phyloP scores from a whole-genome alignment of 257 asterid species.

The Ilex asprella region DNA sequence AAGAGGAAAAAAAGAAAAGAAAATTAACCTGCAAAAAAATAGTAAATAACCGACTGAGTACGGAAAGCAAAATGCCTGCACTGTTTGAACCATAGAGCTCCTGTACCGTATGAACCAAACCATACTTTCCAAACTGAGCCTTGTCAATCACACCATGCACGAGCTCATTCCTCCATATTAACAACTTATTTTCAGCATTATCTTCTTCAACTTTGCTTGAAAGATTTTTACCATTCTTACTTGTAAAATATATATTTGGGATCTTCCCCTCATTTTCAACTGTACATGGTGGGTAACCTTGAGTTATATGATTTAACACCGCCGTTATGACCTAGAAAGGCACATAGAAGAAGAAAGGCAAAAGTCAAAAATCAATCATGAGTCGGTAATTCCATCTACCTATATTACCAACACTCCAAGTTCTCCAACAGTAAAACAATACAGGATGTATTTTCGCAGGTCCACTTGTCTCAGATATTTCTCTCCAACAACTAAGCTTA shows the following conservation, averaged over 20 bases:
- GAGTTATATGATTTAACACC: constrained; percentile 76
- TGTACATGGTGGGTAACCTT: constrained; percentile 73
- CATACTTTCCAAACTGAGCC: constrained; percentile 97
- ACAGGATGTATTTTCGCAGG: too few relatives aligned
- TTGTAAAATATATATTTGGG: constrained; percentile 63
- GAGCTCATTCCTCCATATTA: constrained; percentile 87
- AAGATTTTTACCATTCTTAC: constrained; percentile 14
- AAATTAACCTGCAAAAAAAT: constrained; percentile 77
- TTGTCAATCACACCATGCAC: constrained; percentile 96
- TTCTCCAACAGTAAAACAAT: too few relatives aligned
- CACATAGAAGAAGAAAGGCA: too few relatives aligned
- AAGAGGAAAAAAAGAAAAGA: constrained; percentile 9
- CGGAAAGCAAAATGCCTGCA: constrained; percentile 91
- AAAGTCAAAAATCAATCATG: too few relatives aligned
- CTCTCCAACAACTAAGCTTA: too few relatives aligned
- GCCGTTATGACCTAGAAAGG: constrained; percentile 75
- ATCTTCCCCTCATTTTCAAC: constrained; percentile 72
- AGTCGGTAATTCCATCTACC: too few relatives aligned
- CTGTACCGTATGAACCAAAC: constrained; percentile 93
- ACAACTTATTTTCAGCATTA: constrained; percentile 70
- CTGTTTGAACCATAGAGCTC: constrained; percentile 87
- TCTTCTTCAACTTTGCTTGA: constrained; percentile 49
- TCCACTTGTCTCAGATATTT: too few relatives aligned
- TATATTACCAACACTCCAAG: too few relatives aligned
- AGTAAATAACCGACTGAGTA: constrained; percentile 82